phyloP scores from a whole-genome alignment of 192 early-diverging fungal genomes.

The Chytriomyces sp. region DNA sequence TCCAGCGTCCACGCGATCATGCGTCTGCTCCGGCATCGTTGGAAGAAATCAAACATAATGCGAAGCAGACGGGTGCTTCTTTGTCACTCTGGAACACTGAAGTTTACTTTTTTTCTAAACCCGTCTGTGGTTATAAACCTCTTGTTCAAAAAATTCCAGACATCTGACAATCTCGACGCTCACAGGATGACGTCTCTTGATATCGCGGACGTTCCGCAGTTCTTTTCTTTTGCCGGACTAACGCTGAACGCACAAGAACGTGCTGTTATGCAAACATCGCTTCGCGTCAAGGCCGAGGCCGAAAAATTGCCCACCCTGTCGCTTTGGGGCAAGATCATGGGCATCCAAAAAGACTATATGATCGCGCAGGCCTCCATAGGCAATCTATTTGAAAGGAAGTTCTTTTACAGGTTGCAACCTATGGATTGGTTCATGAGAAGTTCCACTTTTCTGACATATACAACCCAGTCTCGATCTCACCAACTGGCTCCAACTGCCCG shows the following conservation, averaged over 20 bases:
- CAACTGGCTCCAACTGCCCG: constrained; percentile 59
- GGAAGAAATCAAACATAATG: too few species aligned
- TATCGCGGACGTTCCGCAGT: constrained; percentile 36
- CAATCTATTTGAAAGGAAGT: constrained; percentile 53
- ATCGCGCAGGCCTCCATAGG: constrained; percentile 47
- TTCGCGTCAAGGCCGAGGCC: constrained; percentile 52
- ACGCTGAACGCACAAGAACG: constrained; percentile 58
- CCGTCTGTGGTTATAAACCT: too few species aligned
- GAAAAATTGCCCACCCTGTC: constrained; percentile 52
- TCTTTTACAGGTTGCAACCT: constrained; percentile 59
- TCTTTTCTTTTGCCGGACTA: constrained; percentile 54
- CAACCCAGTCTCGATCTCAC: constrained; percentile 47
- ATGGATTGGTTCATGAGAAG: neutral
- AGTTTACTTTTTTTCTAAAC: too few species aligned
- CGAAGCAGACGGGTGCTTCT: too few species aligned
- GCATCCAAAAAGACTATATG: constrained; percentile 57
- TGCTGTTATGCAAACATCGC: constrained; percentile 45
- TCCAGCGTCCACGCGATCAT: too few species aligned
- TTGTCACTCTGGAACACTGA: too few species aligned
- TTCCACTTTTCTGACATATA: neutral
- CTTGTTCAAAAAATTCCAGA: too few species aligned
- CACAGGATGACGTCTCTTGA: too few species aligned
- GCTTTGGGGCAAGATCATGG: constrained; percentile 62
- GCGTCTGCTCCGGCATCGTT: too few species aligned
- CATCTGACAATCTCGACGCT: too few species aligned